phyloP scores from a whole-genome alignment of 805 yeast species.

The Zygoascus biomembranicola region DNA sequence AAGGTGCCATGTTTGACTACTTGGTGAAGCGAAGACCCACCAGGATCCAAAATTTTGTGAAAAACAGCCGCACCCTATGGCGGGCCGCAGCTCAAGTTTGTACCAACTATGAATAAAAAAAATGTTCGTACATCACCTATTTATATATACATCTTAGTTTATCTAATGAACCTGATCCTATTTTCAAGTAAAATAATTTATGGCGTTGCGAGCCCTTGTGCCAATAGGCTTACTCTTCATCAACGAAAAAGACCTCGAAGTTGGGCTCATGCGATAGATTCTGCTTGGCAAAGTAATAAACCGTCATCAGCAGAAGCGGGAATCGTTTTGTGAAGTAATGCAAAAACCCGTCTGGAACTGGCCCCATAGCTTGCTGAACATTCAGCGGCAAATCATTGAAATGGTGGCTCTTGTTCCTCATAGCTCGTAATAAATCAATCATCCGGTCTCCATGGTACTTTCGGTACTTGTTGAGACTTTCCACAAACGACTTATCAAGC shows the following conservation, averaged over 20 bases:
- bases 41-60: too few relatives aligned
- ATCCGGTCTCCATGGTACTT: constrained; percentile 72
- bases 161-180: too few relatives aligned
- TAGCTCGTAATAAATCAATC: constrained; percentile 79
- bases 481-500: constrained; percentile 66
- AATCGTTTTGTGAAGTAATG: constrained; percentile 64
- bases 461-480: constrained; percentile 82
- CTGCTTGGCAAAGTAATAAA: constrained; percentile 53
- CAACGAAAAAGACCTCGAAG: constrained; percentile 36
- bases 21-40: too few relatives aligned
- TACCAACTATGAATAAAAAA: too few relatives aligned
- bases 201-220: too few relatives aligned
- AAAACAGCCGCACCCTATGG: too few relatives aligned
- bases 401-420: constrained; percentile 92
- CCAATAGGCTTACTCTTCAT: neutral
- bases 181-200: too few relatives aligned
- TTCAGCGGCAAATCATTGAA: constrained; percentile 76
- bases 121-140: too few relatives aligned
- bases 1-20: constrained; percentile 5
- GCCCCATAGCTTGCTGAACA: constrained; percentile 59
- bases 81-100: too few relatives aligned
- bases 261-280: constrained; percentile 58
- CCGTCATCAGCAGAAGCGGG: constrained; percentile 70
- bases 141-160: too few relatives aligned
- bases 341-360: constrained; percentile 80